These are phyloP conservation scores for Penicillium sp. DNA, from an alignment of 2,329 filamentous ascomycete species.

Conservation along the genomic window DNA sequence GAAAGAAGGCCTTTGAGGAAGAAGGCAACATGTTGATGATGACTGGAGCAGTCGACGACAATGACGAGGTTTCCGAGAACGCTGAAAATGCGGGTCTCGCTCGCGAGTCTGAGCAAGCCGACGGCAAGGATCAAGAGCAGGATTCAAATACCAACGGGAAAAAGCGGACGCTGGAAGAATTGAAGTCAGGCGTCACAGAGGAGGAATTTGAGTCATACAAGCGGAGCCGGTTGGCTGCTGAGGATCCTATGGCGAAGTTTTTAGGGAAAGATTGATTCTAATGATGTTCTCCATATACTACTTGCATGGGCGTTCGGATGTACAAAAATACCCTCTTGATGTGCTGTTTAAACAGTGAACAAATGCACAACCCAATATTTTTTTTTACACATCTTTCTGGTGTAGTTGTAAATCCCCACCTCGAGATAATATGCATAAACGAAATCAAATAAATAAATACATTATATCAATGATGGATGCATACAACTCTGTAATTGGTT, in stretches of 20 bases:
- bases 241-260: constrained; percentile 85
- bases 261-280: constrained; percentile 63
- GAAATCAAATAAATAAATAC: neutral
- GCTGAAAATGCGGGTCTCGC: constrained; percentile 21
- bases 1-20: constrained; percentile 76
- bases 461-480: neutral
- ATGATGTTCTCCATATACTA: constrained; percentile 7
- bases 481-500: neutral
- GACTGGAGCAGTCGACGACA: constrained; percentile 27
- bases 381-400: neutral
- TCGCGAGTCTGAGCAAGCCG: constrained; percentile 29
- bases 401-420: neutral
- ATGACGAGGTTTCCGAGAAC: constrained; percentile 6
- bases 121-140: constrained; percentile 32
- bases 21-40: constrained; percentile 62
- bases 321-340: constrained; percentile 26
- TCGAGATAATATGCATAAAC: neutral
- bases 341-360: neutral
- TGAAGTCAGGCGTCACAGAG: constrained; percentile 75
- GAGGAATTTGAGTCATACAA: constrained; percentile 86
- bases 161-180: constrained; percentile 75
- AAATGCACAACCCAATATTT: neutral
- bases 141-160: constrained; percentile 46
- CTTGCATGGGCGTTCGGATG: constrained; percentile 20
- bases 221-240: constrained; percentile 67